Percentiles rank a stretch among this genome's conserved stretches.
These are phyloP conservation scores for Cryptomeria japonica DNA, from an alignment of 75 land plant species.

Conservation along the genomic window DNA sequence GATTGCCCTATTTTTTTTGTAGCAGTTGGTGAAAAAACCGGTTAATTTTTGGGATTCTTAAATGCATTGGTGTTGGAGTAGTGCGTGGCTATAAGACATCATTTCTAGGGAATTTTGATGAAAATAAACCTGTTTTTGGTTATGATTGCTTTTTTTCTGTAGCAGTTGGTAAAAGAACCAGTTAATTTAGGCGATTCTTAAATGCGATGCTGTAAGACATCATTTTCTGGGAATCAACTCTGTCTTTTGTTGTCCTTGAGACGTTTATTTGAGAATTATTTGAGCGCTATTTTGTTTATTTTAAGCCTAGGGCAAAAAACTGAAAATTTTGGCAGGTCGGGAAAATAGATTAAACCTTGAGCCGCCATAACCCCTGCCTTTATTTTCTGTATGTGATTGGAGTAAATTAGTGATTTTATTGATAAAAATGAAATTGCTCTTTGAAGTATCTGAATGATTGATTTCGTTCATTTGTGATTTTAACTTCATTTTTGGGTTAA, in stretches of 20 bases:
- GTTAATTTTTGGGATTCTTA: background rate
- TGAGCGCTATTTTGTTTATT: background rate
- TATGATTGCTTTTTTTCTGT: background rate
- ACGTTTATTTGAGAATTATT: background rate
- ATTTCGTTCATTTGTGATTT: background rate
- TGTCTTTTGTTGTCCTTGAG: background rate
- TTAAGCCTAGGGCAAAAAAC: background rate
- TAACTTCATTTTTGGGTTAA: background rate
- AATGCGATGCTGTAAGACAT: background rate
- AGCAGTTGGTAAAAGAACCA: background rate
- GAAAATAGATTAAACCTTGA: background rate
- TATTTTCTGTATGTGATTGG: background rate
- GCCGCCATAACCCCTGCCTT: background rate
- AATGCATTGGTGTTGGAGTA: background rate
- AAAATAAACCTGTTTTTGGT: too few species aligned
- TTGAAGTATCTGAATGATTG: background rate
- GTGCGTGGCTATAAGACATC: background rate
- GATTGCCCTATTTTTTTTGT: background rate
- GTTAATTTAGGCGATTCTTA: background rate
- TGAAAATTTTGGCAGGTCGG: background rate
- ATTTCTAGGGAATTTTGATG: background rate
- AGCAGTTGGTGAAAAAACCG: background rate
- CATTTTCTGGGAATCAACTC: background rate
- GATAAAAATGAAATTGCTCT: background rate
- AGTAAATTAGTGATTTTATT: background rate